phyloP scores from a whole-genome alignment of 495 filamentous ascomycete genomes.

The Aspergillus taichungensis region DNA sequence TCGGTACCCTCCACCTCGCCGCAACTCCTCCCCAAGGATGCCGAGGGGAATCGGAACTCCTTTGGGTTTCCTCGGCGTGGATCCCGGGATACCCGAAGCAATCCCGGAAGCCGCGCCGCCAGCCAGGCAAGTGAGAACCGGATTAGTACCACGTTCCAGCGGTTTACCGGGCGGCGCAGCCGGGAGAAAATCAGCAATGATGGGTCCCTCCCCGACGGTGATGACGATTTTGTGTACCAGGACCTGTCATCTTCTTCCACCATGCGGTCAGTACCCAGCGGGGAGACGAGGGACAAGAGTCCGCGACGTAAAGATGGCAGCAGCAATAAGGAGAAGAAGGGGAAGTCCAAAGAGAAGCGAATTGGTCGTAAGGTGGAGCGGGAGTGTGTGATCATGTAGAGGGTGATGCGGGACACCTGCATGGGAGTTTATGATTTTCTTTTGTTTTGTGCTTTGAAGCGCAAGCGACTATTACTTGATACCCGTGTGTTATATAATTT shows the following conservation, averaged over 20 bases:
- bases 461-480: too few species aligned
- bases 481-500: slow-evolving; percentile 6
- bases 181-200: slow-evolving; percentile 32
- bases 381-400: slow-evolving; percentile 58
- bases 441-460: too few species aligned
- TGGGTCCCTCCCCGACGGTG: slow-evolving; percentile 18
- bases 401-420: background rate
- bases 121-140: slow-evolving; percentile 61
- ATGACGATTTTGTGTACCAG: slow-evolving; percentile 25
- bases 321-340: slow-evolving; percentile 23
- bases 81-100: slow-evolving; percentile 45
- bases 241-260: slow-evolving; percentile 17
- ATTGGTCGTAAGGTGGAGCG: slow-evolving; percentile 50
- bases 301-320: slow-evolving; percentile 21
- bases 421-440: too few species aligned
- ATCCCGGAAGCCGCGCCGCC: slow-evolving; percentile 54
- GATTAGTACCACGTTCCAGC: slow-evolving; percentile 57
- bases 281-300: slow-evolving; percentile 25
- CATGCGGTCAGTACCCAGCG: slow-evolving; percentile 15
- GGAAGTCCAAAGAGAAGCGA: slow-evolving; percentile 36
- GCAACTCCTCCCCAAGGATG: slow-evolving; percentile 34
- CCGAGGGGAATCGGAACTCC: slow-evolving; percentile 43
- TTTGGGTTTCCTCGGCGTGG: slow-evolving; percentile 48
- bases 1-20: slow-evolving; percentile 40
- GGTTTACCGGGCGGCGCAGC: slow-evolving; percentile 48